Percentiles rank a stretch among this genome's conserved stretches.
Conservation (phyloP, 139 green algal genomes). For the Chlamydomonas sp. region DNA sequence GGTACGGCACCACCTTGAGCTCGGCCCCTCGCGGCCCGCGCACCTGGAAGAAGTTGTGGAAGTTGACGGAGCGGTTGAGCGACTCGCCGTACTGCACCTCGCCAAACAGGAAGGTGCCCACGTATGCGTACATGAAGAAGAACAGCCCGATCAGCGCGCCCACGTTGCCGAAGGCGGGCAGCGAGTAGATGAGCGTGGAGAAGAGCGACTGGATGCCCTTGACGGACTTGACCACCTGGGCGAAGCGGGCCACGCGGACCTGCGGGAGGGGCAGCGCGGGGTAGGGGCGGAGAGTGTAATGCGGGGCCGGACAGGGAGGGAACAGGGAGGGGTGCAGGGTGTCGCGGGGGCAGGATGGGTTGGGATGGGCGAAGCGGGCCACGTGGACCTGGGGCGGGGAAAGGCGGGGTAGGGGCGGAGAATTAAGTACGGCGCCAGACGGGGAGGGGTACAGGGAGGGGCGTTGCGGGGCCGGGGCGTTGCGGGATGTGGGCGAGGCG, state of each 20-base stretch:
- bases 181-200: slow-evolving; percentile 76
- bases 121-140: slow-evolving; percentile 87
- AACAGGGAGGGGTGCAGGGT: too few species aligned
- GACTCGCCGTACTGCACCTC: slow-evolving; percentile 32
- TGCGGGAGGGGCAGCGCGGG: neutral
- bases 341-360: too few species aligned
- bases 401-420: neutral
- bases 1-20: neutral
- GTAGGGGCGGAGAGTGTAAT: too few species aligned
- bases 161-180: slow-evolving; percentile 86
- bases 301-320: too few species aligned
- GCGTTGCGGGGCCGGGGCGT: too few species aligned
- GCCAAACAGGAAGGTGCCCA: slow-evolving; percentile 77
- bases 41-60: slow-evolving; percentile 64
- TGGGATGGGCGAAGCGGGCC: slow-evolving; percentile 5
- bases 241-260: slow-evolving; percentile 19
- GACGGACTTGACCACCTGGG: slow-evolving; percentile 25
- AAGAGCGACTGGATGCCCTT: slow-evolving; percentile 67
- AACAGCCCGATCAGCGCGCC: slow-evolving; percentile 77
- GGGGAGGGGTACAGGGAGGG: too few species aligned
- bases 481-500: neutral
- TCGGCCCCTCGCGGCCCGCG: neutral
- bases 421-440: neutral
- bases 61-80: slow-evolving; percentile 79
- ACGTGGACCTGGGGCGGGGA: neutral